Conservation (phyloP, 2,329 filamentous ascomycete genomes). For the Daldinia eschscholtzii region DNA sequence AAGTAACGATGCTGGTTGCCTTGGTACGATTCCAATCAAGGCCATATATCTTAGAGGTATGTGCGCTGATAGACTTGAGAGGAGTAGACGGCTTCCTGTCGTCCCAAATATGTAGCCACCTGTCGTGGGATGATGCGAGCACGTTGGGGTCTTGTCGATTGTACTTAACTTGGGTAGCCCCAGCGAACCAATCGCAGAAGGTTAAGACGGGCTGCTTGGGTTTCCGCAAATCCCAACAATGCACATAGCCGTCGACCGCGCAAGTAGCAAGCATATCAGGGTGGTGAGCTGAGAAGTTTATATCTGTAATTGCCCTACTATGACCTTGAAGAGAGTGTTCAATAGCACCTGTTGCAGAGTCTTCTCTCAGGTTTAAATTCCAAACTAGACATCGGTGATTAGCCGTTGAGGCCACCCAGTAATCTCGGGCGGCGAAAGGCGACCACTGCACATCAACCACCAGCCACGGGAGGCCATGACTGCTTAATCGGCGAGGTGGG, state of each 20-base stretch:
- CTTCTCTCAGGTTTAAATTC: constrained; percentile 86
- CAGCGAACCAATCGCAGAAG: constrained; percentile 93
- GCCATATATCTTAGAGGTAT: constrained; percentile 94
- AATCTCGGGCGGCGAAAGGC: constrained; percentile 87
- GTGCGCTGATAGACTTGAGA: constrained; percentile 85
- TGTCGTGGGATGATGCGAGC: constrained; percentile 90
- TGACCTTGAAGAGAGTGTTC: constrained; percentile 90
- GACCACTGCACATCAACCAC: constrained; percentile 98
- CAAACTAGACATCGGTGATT: constrained; percentile 95
- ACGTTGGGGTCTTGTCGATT: constrained; percentile 89
- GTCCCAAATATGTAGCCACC: constrained; percentile 91
- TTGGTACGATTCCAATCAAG: constrained; percentile 91
- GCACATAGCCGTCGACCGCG: constrained; percentile 91
- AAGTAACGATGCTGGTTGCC: constrained; percentile 81
- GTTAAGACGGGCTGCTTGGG: constrained; percentile 80
- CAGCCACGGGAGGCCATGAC: constrained; percentile 91
- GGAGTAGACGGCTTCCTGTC: constrained; percentile 82
- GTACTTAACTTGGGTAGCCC: constrained; percentile 95
- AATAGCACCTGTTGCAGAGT: constrained; percentile 77
- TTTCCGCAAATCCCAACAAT: constrained; percentile 88
- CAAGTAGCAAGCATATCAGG: constrained; percentile 91
- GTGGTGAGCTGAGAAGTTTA: constrained; percentile 95
- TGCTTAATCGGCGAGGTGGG: constrained; percentile 82
- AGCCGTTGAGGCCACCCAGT: constrained; percentile 94
- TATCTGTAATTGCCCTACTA: constrained; percentile 90